Evolutionary conservation across 805 yeast species (phyloP).

Genomic region (Dipodascus albidus): DNA sequence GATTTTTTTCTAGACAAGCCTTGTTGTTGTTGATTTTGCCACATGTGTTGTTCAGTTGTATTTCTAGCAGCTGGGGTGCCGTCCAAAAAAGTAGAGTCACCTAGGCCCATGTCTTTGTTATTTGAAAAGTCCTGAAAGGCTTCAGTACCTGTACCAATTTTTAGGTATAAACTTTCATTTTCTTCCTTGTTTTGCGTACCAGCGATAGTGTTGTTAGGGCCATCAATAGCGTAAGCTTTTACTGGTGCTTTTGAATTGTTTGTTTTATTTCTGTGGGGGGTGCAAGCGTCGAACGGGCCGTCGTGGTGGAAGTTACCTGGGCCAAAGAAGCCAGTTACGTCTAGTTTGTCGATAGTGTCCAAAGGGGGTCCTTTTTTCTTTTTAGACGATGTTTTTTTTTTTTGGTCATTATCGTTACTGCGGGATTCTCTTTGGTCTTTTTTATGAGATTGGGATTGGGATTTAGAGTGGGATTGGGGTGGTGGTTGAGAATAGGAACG

Average conservation of each 20-base stretch:
- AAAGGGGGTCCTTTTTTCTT: slow-evolving; percentile 46
- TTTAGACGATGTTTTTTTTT: not conserved
- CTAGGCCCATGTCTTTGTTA: slow-evolving; percentile 51
- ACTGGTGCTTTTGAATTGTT: slow-evolving; percentile 66
- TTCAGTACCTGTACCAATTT: slow-evolving; percentile 61
- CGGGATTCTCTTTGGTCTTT: not conserved
- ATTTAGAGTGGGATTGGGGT: not conserved
- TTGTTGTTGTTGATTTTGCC: slow-evolving; percentile 1
- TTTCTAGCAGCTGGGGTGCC: slow-evolving; percentile 76
- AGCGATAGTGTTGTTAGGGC: slow-evolving; percentile 78
- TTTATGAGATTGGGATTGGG: not conserved
- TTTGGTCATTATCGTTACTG: not conserved
- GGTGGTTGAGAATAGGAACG: not conserved
- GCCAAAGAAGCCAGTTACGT: slow-evolving; percentile 91
- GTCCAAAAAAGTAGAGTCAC: slow-evolving; percentile 83
- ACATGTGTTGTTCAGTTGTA: not conserved
- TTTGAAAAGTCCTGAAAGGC: slow-evolving; percentile 28
- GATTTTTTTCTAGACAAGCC: slow-evolving; percentile 2
- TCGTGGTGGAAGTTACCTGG: slow-evolving; percentile 94
- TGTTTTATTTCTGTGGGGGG: slow-evolving; percentile 83
- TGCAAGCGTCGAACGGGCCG: slow-evolving; percentile 98
- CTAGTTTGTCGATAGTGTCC: slow-evolving; percentile 90
- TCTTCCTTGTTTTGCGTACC: slow-evolving; percentile 44
- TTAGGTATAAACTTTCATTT: slow-evolving; percentile 27
- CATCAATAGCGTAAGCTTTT: slow-evolving; percentile 88